phyloP scores from a whole-genome alignment of 148 eudicot genomes.

The Spergularia bocconei region DNA sequence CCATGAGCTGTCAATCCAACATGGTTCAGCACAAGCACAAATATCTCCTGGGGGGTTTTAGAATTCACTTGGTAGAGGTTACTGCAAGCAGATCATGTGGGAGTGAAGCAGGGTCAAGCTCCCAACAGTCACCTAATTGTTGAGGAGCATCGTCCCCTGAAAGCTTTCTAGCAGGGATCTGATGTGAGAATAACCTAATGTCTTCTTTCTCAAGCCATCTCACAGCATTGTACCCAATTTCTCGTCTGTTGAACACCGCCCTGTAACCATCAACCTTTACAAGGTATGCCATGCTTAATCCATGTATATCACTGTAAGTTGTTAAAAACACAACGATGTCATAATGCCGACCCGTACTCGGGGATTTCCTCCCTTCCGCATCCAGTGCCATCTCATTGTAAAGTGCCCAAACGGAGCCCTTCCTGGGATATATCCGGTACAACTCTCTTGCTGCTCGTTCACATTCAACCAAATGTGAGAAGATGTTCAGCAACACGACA shows the following conservation, averaged over 20 bases:
- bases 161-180: slow-evolving; percentile 86
- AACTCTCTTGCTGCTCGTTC: slow-evolving; percentile 79
- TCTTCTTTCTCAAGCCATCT: slow-evolving; percentile 58
- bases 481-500: slow-evolving; percentile 52
- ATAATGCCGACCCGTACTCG: slow-evolving; percentile 33
- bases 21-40: slow-evolving; percentile 6
- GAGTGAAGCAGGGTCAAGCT: slow-evolving; percentile 92
- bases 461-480: slow-evolving; percentile 66
- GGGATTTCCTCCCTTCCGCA: slow-evolving; percentile 26
- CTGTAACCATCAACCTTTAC: slow-evolving; percentile 75
- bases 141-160: slow-evolving; percentile 51
- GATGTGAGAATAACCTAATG: slow-evolving; percentile 69
- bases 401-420: slow-evolving; percentile 91
- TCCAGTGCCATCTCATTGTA: slow-evolving; percentile 39
- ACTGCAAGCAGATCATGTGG: slow-evolving; percentile 51
- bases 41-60: neutral
- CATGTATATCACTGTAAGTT: slow-evolving; percentile 63
- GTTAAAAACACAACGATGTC: slow-evolving; percentile 67
- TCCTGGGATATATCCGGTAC: slow-evolving; percentile 68
- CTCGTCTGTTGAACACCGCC: slow-evolving; percentile 71
- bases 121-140: slow-evolving; percentile 69
- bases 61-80: slow-evolving; percentile 13
- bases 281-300: slow-evolving; percentile 73
- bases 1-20: too few species aligned
- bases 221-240: slow-evolving; percentile 62